These are phyloP conservation scores for Boletus vinaceobasis DNA, from an alignment of 768 basidiomycete species.

Conservation along the genomic window DNA sequence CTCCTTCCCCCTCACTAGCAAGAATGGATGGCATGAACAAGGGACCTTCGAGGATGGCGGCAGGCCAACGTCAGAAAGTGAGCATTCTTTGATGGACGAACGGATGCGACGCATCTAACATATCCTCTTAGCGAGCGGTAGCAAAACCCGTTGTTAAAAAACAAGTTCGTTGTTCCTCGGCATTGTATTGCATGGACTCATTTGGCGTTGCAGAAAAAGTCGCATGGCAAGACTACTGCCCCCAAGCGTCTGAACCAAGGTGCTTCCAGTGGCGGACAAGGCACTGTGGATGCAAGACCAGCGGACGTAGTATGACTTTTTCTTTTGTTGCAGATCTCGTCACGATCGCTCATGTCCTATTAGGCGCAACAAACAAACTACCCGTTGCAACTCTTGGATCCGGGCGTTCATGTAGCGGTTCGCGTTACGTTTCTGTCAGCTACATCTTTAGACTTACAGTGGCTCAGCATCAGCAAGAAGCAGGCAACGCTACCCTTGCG, in stretches of 20 bases:
- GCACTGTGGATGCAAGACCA: neutral
- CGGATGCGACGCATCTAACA: too few species aligned
- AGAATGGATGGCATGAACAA: too few species aligned
- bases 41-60: too few species aligned
- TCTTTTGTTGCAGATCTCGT: neutral
- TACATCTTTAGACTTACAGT: neutral
- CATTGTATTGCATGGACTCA: conserved; percentile 24
- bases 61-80: too few species aligned
- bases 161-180: neutral
- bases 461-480: too few species aligned
- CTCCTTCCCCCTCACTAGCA: too few species aligned
- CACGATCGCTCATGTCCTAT: neutral
- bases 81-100: too few species aligned
- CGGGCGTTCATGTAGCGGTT: neutral
- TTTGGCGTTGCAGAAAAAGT: neutral
- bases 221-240: neutral
- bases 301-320: neutral
- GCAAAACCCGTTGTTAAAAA: conserved; percentile 26
- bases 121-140: too few species aligned
- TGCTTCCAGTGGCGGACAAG: neutral
- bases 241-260: neutral
- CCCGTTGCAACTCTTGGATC: too few species aligned
- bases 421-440: neutral
- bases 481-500: too few species aligned
- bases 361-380: neutral